Percentiles rank a stretch among this genome's conserved stretches.
Evolutionary conservation across 768 basidiomycete species (phyloP).

Genomic region (Leucosporidium creatinivorum): DNA sequence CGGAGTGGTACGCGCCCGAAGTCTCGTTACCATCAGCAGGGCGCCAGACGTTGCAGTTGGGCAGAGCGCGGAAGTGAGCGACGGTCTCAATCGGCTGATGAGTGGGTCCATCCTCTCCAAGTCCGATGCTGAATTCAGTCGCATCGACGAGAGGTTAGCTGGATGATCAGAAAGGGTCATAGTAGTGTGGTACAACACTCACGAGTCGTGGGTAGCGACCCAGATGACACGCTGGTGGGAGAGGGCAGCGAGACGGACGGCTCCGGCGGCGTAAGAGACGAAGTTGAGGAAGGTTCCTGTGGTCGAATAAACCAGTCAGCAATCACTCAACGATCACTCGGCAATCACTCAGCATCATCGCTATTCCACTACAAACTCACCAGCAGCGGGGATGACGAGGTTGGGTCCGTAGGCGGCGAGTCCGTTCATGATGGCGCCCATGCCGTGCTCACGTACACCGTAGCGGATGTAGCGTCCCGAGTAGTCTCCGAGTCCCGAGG

Average conservation of each 20-base stretch:
- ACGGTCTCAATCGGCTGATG: conserved; percentile 91
- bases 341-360: no score
- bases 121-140: conserved; percentile 1
- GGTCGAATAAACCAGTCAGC: neutral
- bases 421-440: conserved; percentile 94
- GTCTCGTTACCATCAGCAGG: conserved; percentile 89
- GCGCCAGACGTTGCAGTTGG: conserved; percentile 72
- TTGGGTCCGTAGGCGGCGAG: conserved; percentile 67
- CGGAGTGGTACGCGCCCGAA: conserved; percentile 79
- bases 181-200: no score
- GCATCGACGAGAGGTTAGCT: no score
- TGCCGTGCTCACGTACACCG: conserved; percentile 95
- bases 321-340: neutral
- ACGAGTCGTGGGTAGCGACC: conserved; percentile 75
- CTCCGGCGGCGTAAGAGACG: conserved; percentile 61
- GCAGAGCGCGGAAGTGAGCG: conserved; percentile 75
- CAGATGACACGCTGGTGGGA: conserved; percentile 85
- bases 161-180: no score
- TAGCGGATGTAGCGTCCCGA: conserved; percentile 77
- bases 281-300: conserved; percentile 70
- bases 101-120: conserved; percentile 70
- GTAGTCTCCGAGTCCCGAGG: conserved; percentile 74
- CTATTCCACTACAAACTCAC: no score
- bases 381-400: conserved; percentile 65
- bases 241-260: conserved; percentile 81